Evolutionary conservation across 352 stramenopile species (phyloP).

Genomic region (Phytophthora fragariaefolia): DNA sequence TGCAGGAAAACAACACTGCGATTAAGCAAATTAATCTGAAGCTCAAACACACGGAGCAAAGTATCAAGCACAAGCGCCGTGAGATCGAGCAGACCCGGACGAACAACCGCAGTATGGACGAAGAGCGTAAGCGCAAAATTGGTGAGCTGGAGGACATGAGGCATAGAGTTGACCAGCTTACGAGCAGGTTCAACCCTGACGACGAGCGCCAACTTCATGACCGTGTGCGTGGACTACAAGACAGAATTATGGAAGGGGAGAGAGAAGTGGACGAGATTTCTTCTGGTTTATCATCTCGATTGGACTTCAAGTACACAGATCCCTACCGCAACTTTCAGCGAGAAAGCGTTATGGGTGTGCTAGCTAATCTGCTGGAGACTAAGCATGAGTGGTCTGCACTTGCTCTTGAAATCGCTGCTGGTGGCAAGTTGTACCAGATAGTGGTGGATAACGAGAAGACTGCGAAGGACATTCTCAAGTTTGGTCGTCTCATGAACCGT

Average conservation of each 20-base stretch:
- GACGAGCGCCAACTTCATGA: constrained; percentile 75
- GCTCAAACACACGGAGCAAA: constrained; percentile 93
- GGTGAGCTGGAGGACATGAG: constrained; percentile 73
- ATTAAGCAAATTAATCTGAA: constrained; percentile 94
- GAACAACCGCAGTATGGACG: constrained; percentile 79
- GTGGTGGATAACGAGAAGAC: constrained; percentile 99
- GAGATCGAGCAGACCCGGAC: constrained; percentile 75
- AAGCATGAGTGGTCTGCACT: constrained; percentile 94
- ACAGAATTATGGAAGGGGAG: constrained; percentile 69
- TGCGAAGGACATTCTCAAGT: constrained; percentile 97
- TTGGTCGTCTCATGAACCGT: constrained; percentile 95
- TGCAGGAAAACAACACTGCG: constrained; percentile 79
- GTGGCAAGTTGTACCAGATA: constrained; percentile 98
- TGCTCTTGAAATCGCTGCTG: constrained; percentile 97
- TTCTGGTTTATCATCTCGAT: constrained; percentile 93
- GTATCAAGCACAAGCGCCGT: constrained; percentile 74
- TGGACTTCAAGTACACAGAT: constrained; percentile 97
- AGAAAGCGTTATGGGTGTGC: constrained; percentile 96
- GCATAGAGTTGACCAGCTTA: constrained; percentile 60
- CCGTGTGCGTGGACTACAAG: constrained; percentile 63
- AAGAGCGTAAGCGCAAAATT: constrained; percentile 69
- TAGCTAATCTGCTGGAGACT: constrained; percentile 96
- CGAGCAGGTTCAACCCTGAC: constrained; percentile 73
- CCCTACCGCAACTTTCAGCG: constrained; percentile 95
- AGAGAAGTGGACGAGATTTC: constrained; percentile 94